Percentiles rank a stretch among this genome's conserved stretches.
These are phyloP conservation scores for Skeletonema menzelii DNA, from an alignment of 108 stramenopile genomes.

Conservation along the genomic window DNA sequence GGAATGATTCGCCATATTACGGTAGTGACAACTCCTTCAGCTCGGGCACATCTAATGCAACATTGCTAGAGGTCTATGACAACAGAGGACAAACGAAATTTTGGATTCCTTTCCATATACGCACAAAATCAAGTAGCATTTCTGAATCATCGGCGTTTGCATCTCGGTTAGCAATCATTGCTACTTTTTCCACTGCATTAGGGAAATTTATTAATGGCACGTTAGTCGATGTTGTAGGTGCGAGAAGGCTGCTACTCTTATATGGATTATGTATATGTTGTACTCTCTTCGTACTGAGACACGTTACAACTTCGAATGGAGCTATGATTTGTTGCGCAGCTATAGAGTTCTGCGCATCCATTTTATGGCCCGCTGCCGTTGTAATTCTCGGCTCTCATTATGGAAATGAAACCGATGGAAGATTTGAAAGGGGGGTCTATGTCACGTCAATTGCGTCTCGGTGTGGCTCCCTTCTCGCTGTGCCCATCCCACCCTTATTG, in stretches of 20 bases:
- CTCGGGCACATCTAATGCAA: neutral
- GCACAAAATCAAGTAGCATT: slow-evolving; percentile 16
- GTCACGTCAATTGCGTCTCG: slow-evolving; percentile 71
- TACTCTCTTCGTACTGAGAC: slow-evolving; percentile 53
- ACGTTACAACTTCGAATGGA: slow-evolving; percentile 34
- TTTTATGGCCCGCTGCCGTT: slow-evolving; percentile 73
- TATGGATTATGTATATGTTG: slow-evolving; percentile 52
- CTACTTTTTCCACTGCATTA: slow-evolving; percentile 66
- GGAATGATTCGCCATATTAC: slow-evolving; percentile 25
- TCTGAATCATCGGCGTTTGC: slow-evolving; percentile 51
- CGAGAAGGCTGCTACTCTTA: slow-evolving; percentile 53
- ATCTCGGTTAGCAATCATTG: slow-evolving; percentile 59
- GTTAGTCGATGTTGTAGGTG: slow-evolving; percentile 71
- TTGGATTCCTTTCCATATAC: slow-evolving; percentile 40
- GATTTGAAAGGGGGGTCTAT: slow-evolving; percentile 74
- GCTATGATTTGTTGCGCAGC: slow-evolving; percentile 64
- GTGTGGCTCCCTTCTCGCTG: slow-evolving; percentile 69
- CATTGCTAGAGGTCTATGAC: slow-evolving; percentile 42
- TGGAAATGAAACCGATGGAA: slow-evolving; percentile 33
- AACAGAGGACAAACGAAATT: slow-evolving; percentile 32
- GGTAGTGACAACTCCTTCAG: neutral
- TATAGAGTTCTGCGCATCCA: slow-evolving; percentile 71
- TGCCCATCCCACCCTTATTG: slow-evolving; percentile 59
- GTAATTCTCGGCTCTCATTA: slow-evolving; percentile 79
- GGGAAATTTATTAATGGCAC: slow-evolving; percentile 82